Conservation (phyloP, 1,284 basidiomycete genomes). For the Cerrena zonata region DNA sequence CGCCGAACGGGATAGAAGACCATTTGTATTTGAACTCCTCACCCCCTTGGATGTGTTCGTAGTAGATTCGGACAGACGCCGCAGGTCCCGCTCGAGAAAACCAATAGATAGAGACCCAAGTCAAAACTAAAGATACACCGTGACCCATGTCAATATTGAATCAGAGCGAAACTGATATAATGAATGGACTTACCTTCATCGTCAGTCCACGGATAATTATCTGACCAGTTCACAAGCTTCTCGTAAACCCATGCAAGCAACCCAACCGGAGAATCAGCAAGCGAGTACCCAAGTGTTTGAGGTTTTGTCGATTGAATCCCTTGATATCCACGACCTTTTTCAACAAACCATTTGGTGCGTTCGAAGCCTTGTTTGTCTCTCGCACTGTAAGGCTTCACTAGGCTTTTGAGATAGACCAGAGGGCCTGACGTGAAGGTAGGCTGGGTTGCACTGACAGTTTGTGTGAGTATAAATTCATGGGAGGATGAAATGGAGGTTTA, state of each 20-base stretch:
- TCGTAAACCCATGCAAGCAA: conserved; percentile 60
- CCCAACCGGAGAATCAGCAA: conserved; percentile 54
- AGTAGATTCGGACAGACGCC: conserved; percentile 46
- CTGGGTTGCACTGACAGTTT: conserved; percentile 12
- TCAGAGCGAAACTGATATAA: no score
- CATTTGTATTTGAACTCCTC: conserved; percentile 8
- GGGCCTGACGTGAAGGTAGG: conserved; percentile 23
- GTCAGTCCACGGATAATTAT: conserved; percentile 45
- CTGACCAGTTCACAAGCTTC: conserved; percentile 48
- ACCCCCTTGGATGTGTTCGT: conserved; percentile 23
- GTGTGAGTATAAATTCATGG: not conserved
- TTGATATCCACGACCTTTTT: conserved; percentile 17
- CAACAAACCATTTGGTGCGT: conserved; percentile 18
- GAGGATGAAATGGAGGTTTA: not conserved
- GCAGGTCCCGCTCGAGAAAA: conserved; percentile 48
- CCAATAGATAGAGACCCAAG: conserved; percentile 53
- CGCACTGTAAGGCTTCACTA: conserved; percentile 21
- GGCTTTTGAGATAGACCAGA: conserved; percentile 19
- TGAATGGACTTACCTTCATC: conserved; percentile 33
- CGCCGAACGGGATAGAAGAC: conserved; percentile 34
- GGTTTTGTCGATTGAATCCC: not conserved
- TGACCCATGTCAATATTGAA: no score
- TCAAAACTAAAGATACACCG: conserved; percentile 33
- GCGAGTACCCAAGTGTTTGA: conserved; percentile 38
- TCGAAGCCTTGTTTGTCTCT: conserved; percentile 21